phyloP scores from a whole-genome alignment of 1,284 basidiomycete genomes.

The Peniophora sp. region DNA sequence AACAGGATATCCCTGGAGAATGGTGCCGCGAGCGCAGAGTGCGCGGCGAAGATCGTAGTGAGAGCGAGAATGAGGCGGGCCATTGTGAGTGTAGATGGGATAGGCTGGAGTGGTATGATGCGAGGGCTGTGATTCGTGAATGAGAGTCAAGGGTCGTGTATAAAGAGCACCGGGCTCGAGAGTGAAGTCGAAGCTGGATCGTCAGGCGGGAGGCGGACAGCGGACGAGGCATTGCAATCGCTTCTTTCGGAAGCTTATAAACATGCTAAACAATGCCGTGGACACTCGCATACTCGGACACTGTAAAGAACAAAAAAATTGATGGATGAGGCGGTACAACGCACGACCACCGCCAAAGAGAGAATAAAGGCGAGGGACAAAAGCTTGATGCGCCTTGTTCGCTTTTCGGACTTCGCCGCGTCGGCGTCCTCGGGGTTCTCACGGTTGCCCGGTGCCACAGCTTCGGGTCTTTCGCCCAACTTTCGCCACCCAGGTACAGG shows the following conservation, averaged over 20 bases:
- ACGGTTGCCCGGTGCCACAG: too few relatives aligned
- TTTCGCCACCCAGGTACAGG: too few relatives aligned
- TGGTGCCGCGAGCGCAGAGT: conserved; percentile 8
- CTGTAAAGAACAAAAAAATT: neutral
- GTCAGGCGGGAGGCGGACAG: neutral
- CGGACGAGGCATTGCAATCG: neutral
- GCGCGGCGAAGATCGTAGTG: conserved; percentile 7
- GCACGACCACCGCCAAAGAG: neutral
- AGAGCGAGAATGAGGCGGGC: conserved; percentile 16
- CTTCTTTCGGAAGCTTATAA: conserved; percentile 1
- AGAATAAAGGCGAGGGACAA: neutral
- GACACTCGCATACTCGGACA: neutral
- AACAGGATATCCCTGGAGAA: conserved; percentile 23
- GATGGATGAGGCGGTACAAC: neutral
- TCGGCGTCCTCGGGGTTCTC: too few relatives aligned
- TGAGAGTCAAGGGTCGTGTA: conserved; percentile 5
- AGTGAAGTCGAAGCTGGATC: neutral
- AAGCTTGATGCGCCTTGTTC: too few relatives aligned
- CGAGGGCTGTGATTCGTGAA: conserved; percentile 5
- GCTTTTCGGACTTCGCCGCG: too few relatives aligned
- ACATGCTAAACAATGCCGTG: neutral
- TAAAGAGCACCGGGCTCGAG: conserved; percentile 15
- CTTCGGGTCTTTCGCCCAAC: too few relatives aligned
- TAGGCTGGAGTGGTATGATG: neutral
- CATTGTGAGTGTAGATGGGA: conserved; percentile 2